Conservation (phyloP, 2,329 filamentous ascomycete genomes). For the Xylariaceae sp. region DNA sequence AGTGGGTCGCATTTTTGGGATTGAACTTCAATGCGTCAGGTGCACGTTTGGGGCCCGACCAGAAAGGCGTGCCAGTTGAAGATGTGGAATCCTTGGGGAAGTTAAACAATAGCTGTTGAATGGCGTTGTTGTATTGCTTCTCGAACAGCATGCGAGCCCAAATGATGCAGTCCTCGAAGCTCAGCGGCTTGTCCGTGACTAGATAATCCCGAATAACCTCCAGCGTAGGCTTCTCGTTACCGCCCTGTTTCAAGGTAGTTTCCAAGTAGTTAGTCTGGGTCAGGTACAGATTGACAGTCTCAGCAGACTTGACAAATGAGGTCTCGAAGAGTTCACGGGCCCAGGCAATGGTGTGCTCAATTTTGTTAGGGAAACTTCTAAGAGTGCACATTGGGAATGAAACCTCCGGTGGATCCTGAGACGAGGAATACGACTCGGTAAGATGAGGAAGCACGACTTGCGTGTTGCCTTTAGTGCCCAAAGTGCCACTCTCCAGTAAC, state of each 20-base stretch:
- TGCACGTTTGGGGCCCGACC: constrained; percentile 97
- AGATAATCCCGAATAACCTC: constrained; percentile 88
- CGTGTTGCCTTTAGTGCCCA: constrained; percentile 98
- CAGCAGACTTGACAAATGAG: constrained; percentile 87
- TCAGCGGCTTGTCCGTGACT: constrained; percentile 84
- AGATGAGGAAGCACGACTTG: constrained; percentile 88
- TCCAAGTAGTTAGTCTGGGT: constrained; percentile 88
- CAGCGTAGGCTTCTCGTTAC: constrained; percentile 89
- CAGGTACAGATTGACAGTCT: constrained; percentile 91
- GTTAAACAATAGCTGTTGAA: constrained; percentile 92
- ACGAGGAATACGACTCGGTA: constrained; percentile 96
- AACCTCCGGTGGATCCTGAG: constrained; percentile 95
- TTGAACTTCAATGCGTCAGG: constrained; percentile 91
- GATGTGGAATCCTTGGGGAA: constrained; percentile 93
- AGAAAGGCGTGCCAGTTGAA: constrained; percentile 86
- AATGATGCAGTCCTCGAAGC: constrained; percentile 92
- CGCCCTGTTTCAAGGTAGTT: constrained; percentile 82
- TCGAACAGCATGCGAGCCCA: constrained; percentile 95
- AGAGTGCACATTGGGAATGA: constrained; percentile 99
- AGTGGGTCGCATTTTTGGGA: constrained; percentile 76
- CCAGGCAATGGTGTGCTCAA: constrained; percentile 99
- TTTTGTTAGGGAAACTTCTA: constrained; percentile 94
- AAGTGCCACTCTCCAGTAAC: constrained; percentile 89
- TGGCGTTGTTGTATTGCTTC: constrained; percentile 94
- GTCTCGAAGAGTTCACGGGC: constrained; percentile 92